These are phyloP conservation scores for Pythium grandisporangium DNA, from an alignment of 352 stramenopile species.

Conservation along the genomic window DNA sequence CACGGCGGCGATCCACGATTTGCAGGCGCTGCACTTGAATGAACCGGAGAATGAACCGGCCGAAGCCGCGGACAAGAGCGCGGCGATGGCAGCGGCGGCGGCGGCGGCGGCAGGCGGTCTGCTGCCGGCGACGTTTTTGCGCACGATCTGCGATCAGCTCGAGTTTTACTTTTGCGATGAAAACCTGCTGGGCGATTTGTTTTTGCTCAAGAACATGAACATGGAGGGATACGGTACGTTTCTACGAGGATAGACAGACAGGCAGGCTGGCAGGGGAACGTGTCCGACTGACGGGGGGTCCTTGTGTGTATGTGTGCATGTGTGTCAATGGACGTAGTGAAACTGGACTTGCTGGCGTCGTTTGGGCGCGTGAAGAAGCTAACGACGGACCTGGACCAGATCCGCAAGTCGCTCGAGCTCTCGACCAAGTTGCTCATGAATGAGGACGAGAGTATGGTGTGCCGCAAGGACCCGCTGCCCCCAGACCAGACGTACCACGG, in stretches of 20 bases:
- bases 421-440: conserved; percentile 80
- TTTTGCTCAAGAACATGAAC: conserved; percentile 87
- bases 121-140: conserved; percentile 71
- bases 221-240: conserved; percentile 73
- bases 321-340: too few relatives aligned
- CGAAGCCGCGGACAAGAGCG: conserved; percentile 19
- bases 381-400: conserved; percentile 71
- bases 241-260: background rate
- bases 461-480: conserved; percentile 73
- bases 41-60: conserved; percentile 36
- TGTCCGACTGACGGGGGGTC: background rate
- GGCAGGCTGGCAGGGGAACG: background rate
- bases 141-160: conserved; percentile 82
- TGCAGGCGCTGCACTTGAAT: conserved; percentile 46
- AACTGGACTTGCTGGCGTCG: conserved; percentile 73
- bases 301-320: conserved; percentile 2
- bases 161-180: conserved; percentile 88
- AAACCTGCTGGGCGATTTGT: conserved; percentile 78
- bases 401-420: conserved; percentile 75
- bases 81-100: too few relatives aligned
- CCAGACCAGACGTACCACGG: conserved; percentile 81
- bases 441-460: conserved; percentile 79
- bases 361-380: conserved; percentile 85
- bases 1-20: conserved; percentile 20
- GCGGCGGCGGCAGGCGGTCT: conserved; percentile 16